Percentiles rank a stretch among this genome's conserved stretches.
Conservation (phyloP, 148 eudicot genomes). For the Euryodendron excelsum region DNA sequence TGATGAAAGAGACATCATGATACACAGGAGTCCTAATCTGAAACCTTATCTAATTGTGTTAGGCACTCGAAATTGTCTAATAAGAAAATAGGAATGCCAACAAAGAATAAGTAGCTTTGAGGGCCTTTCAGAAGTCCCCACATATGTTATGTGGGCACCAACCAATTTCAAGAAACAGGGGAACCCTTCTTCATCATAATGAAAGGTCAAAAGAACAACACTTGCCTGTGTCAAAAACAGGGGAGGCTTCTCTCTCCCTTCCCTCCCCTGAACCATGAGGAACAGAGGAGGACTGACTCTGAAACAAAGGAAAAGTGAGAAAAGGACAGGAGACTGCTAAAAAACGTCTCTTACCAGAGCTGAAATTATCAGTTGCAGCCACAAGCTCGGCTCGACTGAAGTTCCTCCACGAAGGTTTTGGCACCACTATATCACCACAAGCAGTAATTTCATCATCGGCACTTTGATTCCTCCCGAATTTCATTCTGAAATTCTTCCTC, state of each 20-base stretch:
- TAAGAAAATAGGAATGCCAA: too few relatives aligned
- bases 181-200: too few relatives aligned
- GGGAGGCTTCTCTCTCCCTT: too few relatives aligned
- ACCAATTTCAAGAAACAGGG: background rate
- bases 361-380: conserved; percentile 23
- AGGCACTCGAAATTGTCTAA: too few relatives aligned
- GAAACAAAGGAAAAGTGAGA: background rate
- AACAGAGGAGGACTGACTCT: background rate
- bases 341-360: conserved; percentile 7
- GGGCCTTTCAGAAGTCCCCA: background rate
- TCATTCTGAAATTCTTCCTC: conserved; percentile 43
- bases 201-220: too few relatives aligned
- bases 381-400: conserved; percentile 18
- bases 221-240: too few relatives aligned
- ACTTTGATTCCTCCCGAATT: conserved; percentile 41
- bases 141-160: too few relatives aligned
- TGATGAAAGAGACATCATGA: too few relatives aligned
- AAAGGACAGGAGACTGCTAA: too few relatives aligned
- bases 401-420: conserved; percentile 30
- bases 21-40: too few relatives aligned
- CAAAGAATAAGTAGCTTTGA: too few relatives aligned
- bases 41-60: too few relatives aligned
- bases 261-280: background rate
- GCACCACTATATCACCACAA: conserved; percentile 29
- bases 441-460: conserved; percentile 45